Conservation (phyloP, 1,139 yeast species). For the Zygoascus sp. region DNA sequence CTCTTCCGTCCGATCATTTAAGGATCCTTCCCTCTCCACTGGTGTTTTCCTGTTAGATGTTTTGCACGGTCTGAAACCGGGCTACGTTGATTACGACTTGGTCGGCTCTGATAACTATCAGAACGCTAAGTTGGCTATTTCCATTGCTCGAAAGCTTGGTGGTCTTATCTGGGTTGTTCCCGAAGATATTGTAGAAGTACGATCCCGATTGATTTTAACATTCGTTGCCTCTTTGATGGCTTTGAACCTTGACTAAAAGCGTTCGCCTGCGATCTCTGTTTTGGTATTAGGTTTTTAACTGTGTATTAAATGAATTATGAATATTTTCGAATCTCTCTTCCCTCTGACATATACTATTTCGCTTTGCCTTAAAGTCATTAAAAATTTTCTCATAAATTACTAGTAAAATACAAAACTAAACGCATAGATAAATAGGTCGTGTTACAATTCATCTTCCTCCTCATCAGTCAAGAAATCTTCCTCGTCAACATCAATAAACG, state of each 20-base stretch:
- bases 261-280: background rate
- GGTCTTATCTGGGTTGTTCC: constrained; percentile 98
- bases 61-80: constrained; percentile 90
- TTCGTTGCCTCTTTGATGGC: constrained; percentile 95
- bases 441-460: constrained; percentile 3
- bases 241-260: constrained; percentile 30
- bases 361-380: background rate
- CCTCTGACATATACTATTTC: too few relatives aligned
- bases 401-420: background rate
- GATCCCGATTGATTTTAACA: constrained; percentile 87
- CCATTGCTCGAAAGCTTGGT: constrained; percentile 96
- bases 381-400: background rate
- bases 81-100: constrained; percentile 92
- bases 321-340: background rate
- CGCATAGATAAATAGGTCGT: constrained; percentile 4
- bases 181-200: constrained; percentile 96
- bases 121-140: constrained; percentile 93
- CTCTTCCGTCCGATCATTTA: constrained; percentile 70
- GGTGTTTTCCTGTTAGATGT: constrained; percentile 86
- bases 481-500: constrained; percentile 23
- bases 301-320: constrained; percentile 2
- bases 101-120: constrained; percentile 88
- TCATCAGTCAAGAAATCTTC: constrained; percentile 12
- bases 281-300: background rate
- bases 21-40: constrained; percentile 68